Base-by-base conservation (phyloP, 495 filamentous ascomycete genomes). In the Darksidea phi region DNA sequence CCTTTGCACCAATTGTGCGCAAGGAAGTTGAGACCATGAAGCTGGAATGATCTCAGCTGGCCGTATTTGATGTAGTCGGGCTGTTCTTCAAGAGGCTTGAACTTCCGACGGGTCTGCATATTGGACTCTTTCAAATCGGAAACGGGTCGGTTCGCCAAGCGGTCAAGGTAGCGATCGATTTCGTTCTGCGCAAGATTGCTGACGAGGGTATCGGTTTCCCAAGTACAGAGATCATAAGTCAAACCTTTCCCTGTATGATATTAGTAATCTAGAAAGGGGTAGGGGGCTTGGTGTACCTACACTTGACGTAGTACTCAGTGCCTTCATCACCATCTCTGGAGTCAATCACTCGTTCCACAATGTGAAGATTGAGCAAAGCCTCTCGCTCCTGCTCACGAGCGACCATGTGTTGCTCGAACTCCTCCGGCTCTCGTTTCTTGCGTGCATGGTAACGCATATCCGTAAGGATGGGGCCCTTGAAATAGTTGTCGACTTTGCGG, bases 401-500 rank as follows among this genome's bases (percentile, higher is more conserved):
- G 8, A 99, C 82, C 68, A 86, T 86, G 82, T 88, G 94, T 66
- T 91, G 89, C 74, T 99, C 94, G 42, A 86, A 86, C 53, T 94
- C 91, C 71, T 99, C 94, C 0, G 85, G 87, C 15, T 87, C 82
- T 37, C 89, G 80, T 13, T 64, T 48, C 25, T 51, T 46, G 6
- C 56, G 66, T 12, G 38, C 6, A 3, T 47, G 24, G 28, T 46
- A 54, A n/a, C 32, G 28, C 51, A 64, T 53, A 32, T 64, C 60
- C 1, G 18, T 37, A 1, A 52, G 3, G 17, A 68, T 54, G 83
- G 80, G 53, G 95, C 84, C 41, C 86, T 81, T 70, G 92, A 88
- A 89, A 76, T 96, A 99, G 71, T 97, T 99, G 61, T 97, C 94
- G 13, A 97, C 77, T 26, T 89, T 88, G 45, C 90, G 88, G 48